These are phyloP conservation scores for Nothophoma quercina DNA, from an alignment of 2,329 filamentous ascomycete genomes.

Conservation along the genomic window DNA sequence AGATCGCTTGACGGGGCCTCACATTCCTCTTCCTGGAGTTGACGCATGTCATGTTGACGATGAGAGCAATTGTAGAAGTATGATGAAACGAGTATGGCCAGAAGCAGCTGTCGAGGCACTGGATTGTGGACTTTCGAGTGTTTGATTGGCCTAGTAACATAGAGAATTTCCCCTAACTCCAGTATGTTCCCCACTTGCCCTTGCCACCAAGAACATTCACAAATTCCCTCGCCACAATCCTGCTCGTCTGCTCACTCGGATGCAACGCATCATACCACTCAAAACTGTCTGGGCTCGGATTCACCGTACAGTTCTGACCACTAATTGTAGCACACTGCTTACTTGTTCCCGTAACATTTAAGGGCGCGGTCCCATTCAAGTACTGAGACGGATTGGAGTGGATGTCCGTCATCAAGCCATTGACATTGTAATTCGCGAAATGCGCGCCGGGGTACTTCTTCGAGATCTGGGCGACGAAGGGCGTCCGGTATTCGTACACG, in stretches of 20 bases:
- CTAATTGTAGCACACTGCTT: constrained; percentile 59
- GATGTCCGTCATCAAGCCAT: constrained; percentile 69
- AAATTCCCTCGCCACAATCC: constrained; percentile 65
- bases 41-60: too few species aligned
- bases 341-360: constrained; percentile 67
- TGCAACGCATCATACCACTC: constrained; percentile 80
- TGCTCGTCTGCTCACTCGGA: constrained; percentile 69
- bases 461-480: constrained; percentile 44
- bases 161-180: constrained; percentile 28
- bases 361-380: constrained; percentile 67
- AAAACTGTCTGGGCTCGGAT: constrained; percentile 62
- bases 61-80: too few species aligned
- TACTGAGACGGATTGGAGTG: constrained; percentile 67
- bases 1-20: too few species aligned
- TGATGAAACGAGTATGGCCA: too few species aligned
- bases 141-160: too few species aligned
- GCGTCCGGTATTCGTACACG: constrained; percentile 61
- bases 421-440: constrained; percentile 72
- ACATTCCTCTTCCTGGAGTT: too few species aligned
- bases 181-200: constrained; percentile 58
- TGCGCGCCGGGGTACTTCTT: constrained; percentile 62
- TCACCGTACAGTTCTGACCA: constrained; percentile 48
- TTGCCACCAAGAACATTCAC: constrained; percentile 61
- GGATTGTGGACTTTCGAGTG: too few species aligned
- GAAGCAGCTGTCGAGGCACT: too few species aligned